Base-by-base conservation (phyloP, 805 yeast genomes). In the Cyberlindnera maritima region DNA sequence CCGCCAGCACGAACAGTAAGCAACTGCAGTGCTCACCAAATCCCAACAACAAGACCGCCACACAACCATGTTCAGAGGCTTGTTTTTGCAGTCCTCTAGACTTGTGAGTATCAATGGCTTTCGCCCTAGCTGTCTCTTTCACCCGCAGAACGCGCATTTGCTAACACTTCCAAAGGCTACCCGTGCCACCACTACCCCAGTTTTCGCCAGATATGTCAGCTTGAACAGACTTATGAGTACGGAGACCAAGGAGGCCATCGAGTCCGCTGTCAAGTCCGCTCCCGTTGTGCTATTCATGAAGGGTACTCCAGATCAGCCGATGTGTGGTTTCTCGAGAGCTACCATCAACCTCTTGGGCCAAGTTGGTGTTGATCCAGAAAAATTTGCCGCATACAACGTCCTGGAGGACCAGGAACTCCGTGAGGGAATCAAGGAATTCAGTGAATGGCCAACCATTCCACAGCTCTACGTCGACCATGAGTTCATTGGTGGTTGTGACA, bases 381-480 rank as follows among this genome's bases (percentile, higher is more conserved):
- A 94, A 68, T 94, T 94, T 71, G 97, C 98, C 35, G 98, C 98
- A 18, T 94, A 87, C 69, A 92, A 94, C 63, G 99, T 94, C 0
- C 73, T 94, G 56, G 98, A 94, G 68, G 99, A 94, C 65, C 81
- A 85, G 3, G 98, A 94, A 60, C 77, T 94, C 53, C 86, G 99
- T 69, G 83, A 88, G 40, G 99, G 98, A 28, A 89, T 94, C 61
- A 94, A 94, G 70, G 99, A 94, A 65, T 94, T 80, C 68, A 82
- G 92, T 57, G 84, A 87, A 55, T 94, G 99, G 99, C 99, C 99
- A 47, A 94, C 99, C 1, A 90, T 94, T 49, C 99, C 99, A 14
- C 99, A 94, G 68, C 76, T 94, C 37, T 94, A 91, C 63, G 89
- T 94, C 13, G 79, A 84, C 57, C 83, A 84, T 56, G 99, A 94